Evolutionary conservation across 495 filamentous ascomycete genomes (phyloP).

Genomic region (Trichoderma parareesei): DNA sequence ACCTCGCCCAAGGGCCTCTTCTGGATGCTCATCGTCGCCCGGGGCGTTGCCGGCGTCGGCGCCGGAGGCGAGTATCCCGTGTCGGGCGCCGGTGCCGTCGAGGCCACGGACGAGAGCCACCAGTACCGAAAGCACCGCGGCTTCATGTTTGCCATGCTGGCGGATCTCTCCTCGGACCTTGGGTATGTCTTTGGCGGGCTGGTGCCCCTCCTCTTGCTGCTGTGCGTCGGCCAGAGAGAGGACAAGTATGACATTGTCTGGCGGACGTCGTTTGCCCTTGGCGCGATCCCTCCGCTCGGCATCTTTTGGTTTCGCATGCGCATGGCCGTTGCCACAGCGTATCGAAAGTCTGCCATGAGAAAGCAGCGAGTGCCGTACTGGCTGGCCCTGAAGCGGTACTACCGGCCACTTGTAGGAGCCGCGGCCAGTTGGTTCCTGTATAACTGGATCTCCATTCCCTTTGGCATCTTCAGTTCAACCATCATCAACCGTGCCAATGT

Average conservation of each 20-base stretch:
- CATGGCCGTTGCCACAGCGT: conserved; percentile 44
- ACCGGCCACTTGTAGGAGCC: conserved; percentile 40
- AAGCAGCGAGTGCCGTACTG: conserved; percentile 38
- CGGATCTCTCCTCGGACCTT: conserved; percentile 44
- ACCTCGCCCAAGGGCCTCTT: conserved; percentile 30
- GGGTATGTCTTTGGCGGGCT: conserved; percentile 33
- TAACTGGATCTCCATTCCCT: conserved; percentile 41
- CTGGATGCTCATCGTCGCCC: conserved; percentile 42
- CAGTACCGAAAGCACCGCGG: conserved; percentile 30
- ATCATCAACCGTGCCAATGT: conserved; percentile 36
- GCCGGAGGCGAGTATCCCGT: conserved; percentile 37
- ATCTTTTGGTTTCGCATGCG: conserved; percentile 47
- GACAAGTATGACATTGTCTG: conserved; percentile 1
- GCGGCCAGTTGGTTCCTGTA: conserved; percentile 46
- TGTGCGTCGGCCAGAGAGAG: not conserved
- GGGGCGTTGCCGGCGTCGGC: conserved; percentile 47
- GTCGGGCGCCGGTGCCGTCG: conserved; percentile 34
- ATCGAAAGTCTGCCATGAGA: conserved; percentile 38
- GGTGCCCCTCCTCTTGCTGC: not conserved
- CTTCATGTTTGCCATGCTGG: conserved; percentile 45
- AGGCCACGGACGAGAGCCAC: conserved; percentile 39
- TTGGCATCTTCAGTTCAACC: conserved; percentile 42
- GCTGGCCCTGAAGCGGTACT: conserved; percentile 39
- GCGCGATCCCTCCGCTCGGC: conserved; percentile 26
- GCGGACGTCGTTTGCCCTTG: not conserved